Evolutionary conservation across 2,329 filamentous ascomycete genomes (phyloP).

Genomic region (Colletotrichum tropicicola): DNA sequence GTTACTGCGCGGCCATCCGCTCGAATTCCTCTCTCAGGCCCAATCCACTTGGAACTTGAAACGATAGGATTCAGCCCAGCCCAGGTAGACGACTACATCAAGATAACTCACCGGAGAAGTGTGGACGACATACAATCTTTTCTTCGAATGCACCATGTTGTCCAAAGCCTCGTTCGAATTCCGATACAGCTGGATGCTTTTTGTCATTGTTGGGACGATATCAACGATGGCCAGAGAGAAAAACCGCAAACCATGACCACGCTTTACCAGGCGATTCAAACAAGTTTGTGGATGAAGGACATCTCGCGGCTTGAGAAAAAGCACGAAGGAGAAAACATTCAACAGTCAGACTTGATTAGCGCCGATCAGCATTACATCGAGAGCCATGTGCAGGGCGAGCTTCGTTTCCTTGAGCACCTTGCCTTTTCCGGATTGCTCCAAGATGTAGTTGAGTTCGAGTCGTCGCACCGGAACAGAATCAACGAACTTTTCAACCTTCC

Average conservation of each 20-base stretch:
- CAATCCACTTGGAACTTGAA: conserved; percentile 46
- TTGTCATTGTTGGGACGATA: conserved; percentile 2
- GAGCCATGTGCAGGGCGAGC: background rate
- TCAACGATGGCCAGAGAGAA: background rate
- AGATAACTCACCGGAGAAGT: background rate
- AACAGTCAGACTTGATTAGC: background rate
- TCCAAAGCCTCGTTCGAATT: background rate
- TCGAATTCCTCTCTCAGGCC: conserved; percentile 28
- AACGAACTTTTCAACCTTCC: background rate
- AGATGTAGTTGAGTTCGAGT: background rate
- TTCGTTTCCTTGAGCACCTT: background rate
- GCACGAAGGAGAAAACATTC: background rate
- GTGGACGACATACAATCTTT: conserved; percentile 38
- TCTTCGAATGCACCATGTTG: conserved; percentile 33
- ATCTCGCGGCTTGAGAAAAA: background rate
- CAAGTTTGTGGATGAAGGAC: conserved; percentile 10
- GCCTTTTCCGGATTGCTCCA: background rate
- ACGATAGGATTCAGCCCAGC: conserved; percentile 47
- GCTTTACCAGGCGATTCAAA: conserved; percentile 11
- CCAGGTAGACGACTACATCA: conserved; percentile 43
- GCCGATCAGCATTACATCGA: background rate
- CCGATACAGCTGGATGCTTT: conserved; percentile 16
- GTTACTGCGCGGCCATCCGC: conserved; percentile 48
- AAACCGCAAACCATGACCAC: conserved; percentile 7
- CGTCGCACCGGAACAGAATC: background rate